These are phyloP conservation scores for Pythium rishiriense DNA, from an alignment of 352 stramenopile species.

Conservation along the genomic window DNA sequence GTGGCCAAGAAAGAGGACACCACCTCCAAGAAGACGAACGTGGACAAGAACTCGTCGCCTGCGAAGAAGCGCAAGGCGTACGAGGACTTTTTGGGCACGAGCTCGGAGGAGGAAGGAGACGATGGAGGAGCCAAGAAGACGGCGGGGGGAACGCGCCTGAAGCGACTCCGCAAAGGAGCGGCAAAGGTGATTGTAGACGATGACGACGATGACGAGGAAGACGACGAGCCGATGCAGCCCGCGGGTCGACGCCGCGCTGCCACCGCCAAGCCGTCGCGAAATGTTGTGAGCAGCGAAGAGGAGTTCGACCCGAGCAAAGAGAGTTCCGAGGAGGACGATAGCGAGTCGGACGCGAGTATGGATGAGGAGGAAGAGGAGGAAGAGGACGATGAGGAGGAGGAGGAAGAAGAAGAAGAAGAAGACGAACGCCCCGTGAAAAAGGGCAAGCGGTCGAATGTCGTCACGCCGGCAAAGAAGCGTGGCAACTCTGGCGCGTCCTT, in stretches of 20 bases:
- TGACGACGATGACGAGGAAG: constrained; percentile 71
- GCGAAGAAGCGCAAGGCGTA: constrained; percentile 58
- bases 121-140: constrained; percentile 35
- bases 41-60: neutral
- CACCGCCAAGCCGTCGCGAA: constrained; percentile 17
- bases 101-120: constrained; percentile 59
- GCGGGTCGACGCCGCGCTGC: constrained; percentile 1
- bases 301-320: constrained; percentile 34
- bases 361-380: constrained; percentile 25
- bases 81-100: constrained; percentile 72
- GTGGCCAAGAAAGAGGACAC: neutral
- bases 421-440: constrained; percentile 43
- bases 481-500: neutral
- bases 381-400: constrained; percentile 47
- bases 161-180: constrained; percentile 25
- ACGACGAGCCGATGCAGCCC: constrained; percentile 10
- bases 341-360: constrained; percentile 28
- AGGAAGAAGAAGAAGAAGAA: constrained; percentile 51
- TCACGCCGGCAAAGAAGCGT: constrained; percentile 23
- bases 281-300: constrained; percentile 51
- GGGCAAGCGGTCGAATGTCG: constrained; percentile 24
- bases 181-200: constrained; percentile 70
- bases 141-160: constrained; percentile 29
- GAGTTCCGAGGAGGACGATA: constrained; percentile 29
- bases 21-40: neutral